Percentiles rank a stretch among this genome's conserved stretches.
These are phyloP conservation scores for Talaromyces adpressus DNA, from an alignment of 495 filamentous ascomycete species.

Conservation along the genomic window DNA sequence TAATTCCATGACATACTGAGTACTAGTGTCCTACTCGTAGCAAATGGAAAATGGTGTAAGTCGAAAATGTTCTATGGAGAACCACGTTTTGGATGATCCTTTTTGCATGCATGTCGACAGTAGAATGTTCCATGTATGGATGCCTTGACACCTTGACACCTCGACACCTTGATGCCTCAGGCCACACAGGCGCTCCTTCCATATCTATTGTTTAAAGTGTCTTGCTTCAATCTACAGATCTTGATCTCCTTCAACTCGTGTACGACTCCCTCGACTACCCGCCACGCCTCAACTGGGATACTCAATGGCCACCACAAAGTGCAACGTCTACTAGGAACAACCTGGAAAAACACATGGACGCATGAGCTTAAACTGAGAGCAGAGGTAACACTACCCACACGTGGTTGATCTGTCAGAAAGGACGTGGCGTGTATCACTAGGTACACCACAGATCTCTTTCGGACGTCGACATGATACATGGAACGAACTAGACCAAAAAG, in stretches of 20 bases:
- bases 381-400: background rate
- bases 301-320: background rate
- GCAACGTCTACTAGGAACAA: background rate
- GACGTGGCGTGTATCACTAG: background rate
- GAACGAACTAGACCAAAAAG: background rate
- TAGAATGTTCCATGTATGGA: background rate
- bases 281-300: background rate
- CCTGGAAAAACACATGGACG: background rate
- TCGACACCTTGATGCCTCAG: background rate
- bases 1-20: no score
- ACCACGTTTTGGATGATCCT: background rate
- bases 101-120: background rate
- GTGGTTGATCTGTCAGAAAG: background rate
- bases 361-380: background rate
- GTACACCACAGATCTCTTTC: no score
- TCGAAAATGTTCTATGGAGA: background rate
- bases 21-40: no score
- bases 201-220: no score
- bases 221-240: background rate
- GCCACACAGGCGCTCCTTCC: background rate
- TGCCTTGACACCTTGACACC: background rate
- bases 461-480: no score
- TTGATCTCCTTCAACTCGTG: background rate
- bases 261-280: background rate
- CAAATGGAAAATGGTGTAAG: background rate